phyloP scores from a whole-genome alignment of 2,329 filamentous ascomycete species.

The Aureobasidium sp. region DNA sequence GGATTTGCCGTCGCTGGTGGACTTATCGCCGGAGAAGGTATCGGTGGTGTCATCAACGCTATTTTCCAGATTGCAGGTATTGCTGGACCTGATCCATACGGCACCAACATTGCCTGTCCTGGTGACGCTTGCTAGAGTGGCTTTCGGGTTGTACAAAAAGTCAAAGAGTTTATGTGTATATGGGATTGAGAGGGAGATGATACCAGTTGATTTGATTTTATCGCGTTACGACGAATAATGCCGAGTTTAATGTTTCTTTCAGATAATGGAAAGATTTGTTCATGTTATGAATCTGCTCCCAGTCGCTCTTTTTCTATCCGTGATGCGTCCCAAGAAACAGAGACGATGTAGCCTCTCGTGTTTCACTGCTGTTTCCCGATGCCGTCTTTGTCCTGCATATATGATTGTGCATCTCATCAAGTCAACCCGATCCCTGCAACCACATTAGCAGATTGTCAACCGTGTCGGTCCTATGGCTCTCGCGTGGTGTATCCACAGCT shows the following conservation, averaged over 20 bases:
- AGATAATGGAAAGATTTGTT: background rate
- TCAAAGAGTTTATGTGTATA: background rate
- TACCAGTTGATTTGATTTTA: background rate
- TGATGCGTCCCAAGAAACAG: too few relatives aligned
- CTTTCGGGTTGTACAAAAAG: background rate
- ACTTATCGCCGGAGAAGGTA: constrained; percentile 57
- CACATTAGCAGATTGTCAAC: too few relatives aligned
- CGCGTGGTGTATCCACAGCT: too few relatives aligned
- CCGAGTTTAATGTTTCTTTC: background rate
- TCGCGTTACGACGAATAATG: background rate
- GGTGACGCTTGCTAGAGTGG: constrained; percentile 26
- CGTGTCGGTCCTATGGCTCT: too few relatives aligned
- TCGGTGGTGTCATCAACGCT: constrained; percentile 57
- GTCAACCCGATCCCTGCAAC: too few relatives aligned
- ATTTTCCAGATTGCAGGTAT: constrained; percentile 42
- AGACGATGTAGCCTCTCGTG: too few relatives aligned
- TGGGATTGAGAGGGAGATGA: background rate
- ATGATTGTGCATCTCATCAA: too few relatives aligned
- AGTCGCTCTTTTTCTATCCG: too few relatives aligned
- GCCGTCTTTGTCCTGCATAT: too few relatives aligned
- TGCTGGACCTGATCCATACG: constrained; percentile 34
- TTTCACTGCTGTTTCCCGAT: too few relatives aligned
- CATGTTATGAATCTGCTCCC: background rate
- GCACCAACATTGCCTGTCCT: constrained; percentile 38
- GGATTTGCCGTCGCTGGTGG: constrained; percentile 55